phyloP scores from a whole-genome alignment of 1,284 basidiomycete genomes.

The Fomitopsis betulina region DNA sequence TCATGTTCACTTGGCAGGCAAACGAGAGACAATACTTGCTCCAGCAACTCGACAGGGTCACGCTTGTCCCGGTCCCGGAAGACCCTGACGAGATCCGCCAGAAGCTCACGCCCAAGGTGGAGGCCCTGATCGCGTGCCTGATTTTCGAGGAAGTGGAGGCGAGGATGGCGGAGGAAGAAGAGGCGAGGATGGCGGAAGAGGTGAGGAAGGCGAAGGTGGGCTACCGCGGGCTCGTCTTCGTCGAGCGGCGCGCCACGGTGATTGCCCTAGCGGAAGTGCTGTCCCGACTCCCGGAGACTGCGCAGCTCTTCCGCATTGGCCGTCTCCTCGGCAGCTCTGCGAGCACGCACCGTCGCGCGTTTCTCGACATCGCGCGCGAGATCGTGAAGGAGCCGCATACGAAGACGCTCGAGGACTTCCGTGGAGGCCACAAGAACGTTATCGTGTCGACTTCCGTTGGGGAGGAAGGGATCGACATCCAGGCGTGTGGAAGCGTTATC shows the following conservation, averaged over 20 bases:
- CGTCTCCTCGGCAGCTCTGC: constrained; percentile 62
- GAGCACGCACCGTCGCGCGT: constrained; percentile 46
- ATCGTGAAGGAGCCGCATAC: constrained; percentile 47
- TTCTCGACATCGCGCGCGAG: constrained; percentile 65
- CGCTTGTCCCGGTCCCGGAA: constrained; percentile 41
- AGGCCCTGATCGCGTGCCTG: constrained; percentile 50
- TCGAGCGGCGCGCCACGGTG: constrained; percentile 67
- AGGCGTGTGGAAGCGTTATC: constrained; percentile 71
- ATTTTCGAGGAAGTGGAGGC: constrained; percentile 49
- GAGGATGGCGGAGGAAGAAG: constrained; percentile 47
- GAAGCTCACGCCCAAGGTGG: constrained; percentile 53
- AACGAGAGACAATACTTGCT: constrained; percentile 60
- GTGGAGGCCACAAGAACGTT: constrained; percentile 66
- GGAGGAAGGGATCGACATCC: constrained; percentile 83
- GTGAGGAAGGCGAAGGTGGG: constrained; percentile 43
- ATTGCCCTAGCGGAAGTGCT: constrained; percentile 61
- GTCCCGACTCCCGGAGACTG: constrained; percentile 48
- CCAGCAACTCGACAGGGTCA: constrained; percentile 38
- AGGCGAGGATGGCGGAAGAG: constrained; percentile 46
- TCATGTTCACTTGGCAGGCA: constrained; percentile 48
- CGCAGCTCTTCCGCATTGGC: constrained; percentile 48
- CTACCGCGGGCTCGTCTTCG: constrained; percentile 72
- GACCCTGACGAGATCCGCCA: constrained; percentile 43
- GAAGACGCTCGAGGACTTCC: constrained; percentile 59
- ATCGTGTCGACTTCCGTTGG: constrained; percentile 78